Percentiles rank a stretch among this genome's conserved stretches.
Evolutionary conservation across 2,329 filamentous ascomycete species (phyloP).

Genomic region (Aschersonia sp.): DNA sequence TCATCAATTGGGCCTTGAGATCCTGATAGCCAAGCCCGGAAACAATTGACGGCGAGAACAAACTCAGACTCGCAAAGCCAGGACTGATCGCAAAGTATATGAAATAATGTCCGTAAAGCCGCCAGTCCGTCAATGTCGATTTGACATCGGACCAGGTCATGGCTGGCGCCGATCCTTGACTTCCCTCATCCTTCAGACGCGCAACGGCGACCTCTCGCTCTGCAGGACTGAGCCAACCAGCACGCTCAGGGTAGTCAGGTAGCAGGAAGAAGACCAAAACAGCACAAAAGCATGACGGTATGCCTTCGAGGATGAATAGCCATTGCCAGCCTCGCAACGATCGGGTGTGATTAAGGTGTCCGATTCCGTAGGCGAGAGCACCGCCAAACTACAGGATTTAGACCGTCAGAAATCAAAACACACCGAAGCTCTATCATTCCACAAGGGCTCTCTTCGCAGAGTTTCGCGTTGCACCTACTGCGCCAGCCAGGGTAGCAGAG

Average conservation of each 20-base stretch:
- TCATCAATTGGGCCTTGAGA: conserved; percentile 49
- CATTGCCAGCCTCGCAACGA: conserved; percentile 56
- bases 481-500: conserved; percentile 54
- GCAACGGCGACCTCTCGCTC: conserved; percentile 41
- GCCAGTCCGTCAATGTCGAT: conserved; percentile 49
- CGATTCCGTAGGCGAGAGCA: conserved; percentile 56
- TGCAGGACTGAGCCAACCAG: conserved; percentile 42
- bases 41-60: conserved; percentile 48
- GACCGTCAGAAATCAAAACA: neutral
- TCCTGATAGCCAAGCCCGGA: conserved; percentile 34
- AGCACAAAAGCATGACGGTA: conserved; percentile 49
- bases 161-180: conserved; percentile 42
- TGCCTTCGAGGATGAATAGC: conserved; percentile 48
- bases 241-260: conserved; percentile 52
- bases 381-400: conserved; percentile 39
- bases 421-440: neutral
- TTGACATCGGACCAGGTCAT: conserved; percentile 56
- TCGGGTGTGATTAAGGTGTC: conserved; percentile 49
- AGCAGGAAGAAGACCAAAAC: conserved; percentile 51
- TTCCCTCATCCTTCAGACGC: conserved; percentile 30
- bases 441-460: no score
- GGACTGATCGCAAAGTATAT: conserved; percentile 35
- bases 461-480: conserved; percentile 18
- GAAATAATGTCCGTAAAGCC: conserved; percentile 52
- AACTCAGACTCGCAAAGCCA: conserved; percentile 43